Evolutionary conservation across 2,329 filamentous ascomycete genomes (phyloP).

Genomic region (Clarireedia hainanense): DNA sequence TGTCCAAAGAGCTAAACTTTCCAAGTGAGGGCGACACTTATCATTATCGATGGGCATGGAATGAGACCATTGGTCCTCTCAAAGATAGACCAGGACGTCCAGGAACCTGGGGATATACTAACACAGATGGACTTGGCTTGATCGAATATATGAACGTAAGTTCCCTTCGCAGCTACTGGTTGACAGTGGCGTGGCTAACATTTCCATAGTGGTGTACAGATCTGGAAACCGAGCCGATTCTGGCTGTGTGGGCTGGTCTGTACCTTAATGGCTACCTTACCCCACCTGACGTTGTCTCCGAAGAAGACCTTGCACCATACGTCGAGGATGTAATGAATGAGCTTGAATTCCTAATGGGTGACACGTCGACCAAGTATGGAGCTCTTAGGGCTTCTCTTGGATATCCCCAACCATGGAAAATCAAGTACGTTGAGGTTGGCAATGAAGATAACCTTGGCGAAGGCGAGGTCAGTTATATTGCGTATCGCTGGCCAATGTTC

Average conservation of each 20-base stretch:
- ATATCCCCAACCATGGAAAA: conserved; percentile 40
- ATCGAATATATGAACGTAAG: conserved; percentile 39
- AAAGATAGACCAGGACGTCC: conserved; percentile 29
- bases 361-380: conserved; percentile 37
- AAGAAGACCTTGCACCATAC: conserved; percentile 37
- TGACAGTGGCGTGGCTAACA: background rate
- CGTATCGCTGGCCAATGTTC: conserved; percentile 39
- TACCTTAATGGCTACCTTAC: conserved; percentile 34
- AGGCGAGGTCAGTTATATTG: conserved; percentile 31
- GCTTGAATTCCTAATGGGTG: conserved; percentile 43
- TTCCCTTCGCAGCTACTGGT: background rate
- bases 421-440: conserved; percentile 42
- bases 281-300: conserved; percentile 32
- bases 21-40: conserved; percentile 20
- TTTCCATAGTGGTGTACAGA: conserved; percentile 36
- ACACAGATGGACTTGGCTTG: conserved; percentile 43
- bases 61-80: conserved; percentile 34
- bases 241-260: conserved; percentile 41
- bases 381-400: conserved; percentile 41
- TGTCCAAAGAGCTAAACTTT: background rate
- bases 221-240: conserved; percentile 37
- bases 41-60: conserved; percentile 30
- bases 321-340: conserved; percentile 42
- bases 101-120: conserved; percentile 35
- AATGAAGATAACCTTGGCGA: conserved; percentile 44